Evolutionary conservation across 805 yeast genomes (phyloP).

Genomic region (Schizosaccharomyces octosporus): DNA sequence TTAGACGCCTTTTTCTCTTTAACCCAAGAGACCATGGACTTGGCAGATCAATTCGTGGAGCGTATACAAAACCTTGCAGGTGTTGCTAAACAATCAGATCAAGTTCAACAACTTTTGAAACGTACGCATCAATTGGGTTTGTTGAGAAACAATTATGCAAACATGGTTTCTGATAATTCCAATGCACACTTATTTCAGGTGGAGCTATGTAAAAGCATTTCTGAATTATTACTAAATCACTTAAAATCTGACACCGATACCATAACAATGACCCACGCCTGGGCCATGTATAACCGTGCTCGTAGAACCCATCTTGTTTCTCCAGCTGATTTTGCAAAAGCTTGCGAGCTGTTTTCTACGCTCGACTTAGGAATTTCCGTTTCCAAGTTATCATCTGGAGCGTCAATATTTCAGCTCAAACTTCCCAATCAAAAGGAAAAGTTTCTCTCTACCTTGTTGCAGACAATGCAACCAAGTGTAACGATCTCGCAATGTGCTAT

Average conservation of each 20-base stretch:
- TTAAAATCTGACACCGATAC: background rate
- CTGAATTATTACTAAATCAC: background rate
- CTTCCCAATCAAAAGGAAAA: background rate
- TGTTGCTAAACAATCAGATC: background rate
- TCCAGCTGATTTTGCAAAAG: background rate
- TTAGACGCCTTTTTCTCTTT: background rate
- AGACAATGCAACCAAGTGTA: background rate
- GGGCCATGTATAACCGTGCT: background rate
- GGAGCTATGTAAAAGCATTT: background rate
- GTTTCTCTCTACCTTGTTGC: background rate
- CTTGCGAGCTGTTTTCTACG: background rate
- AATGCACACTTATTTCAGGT: background rate
- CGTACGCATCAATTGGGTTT: background rate
- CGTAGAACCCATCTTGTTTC: background rate
- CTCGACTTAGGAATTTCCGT: background rate
- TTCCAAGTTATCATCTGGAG: background rate
- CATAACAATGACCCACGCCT: background rate
- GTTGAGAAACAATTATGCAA: background rate
- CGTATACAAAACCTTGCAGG: background rate
- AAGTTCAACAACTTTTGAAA: background rate
- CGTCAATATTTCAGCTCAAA: background rate
- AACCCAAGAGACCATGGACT: background rate
- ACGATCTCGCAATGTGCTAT: background rate
- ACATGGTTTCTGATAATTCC: background rate
- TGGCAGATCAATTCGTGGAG: background rate